These are phyloP conservation scores for Xylaria bambusicola DNA, from an alignment of 495 filamentous ascomycete species.

Conservation along the genomic window DNA sequence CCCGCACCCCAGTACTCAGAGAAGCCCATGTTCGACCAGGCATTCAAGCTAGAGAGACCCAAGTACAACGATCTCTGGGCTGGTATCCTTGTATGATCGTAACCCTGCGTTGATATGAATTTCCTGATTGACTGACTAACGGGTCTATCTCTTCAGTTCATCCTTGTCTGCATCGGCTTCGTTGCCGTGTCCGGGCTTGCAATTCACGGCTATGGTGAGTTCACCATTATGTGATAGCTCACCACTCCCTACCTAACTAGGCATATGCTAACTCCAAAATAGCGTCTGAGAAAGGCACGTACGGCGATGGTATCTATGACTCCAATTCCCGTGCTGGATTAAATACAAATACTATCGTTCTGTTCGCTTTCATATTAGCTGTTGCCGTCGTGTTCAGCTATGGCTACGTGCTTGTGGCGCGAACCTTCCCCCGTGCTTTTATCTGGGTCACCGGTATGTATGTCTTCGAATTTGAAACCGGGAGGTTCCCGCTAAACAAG, in stretches of 20 bases:
- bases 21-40: conserved; percentile 71
- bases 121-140: background rate
- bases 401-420: conserved; percentile 73
- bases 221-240: background rate
- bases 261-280: background rate
- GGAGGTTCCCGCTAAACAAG: conserved; percentile 1
- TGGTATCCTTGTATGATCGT: conserved; percentile 63
- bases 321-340: conserved; percentile 67
- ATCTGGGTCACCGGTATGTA: conserved; percentile 75
- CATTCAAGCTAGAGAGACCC: conserved; percentile 76
- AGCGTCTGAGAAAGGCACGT: conserved; percentile 61
- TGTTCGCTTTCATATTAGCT: conserved; percentile 75
- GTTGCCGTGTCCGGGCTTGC: conserved; percentile 74
- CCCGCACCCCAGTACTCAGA: conserved; percentile 29
- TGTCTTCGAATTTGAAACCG: conserved; percentile 72
- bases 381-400: conserved; percentile 74
- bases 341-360: conserved; percentile 80
- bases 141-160: conserved; percentile 50
- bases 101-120: conserved; percentile 24
- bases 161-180: conserved; percentile 74
- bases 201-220: conserved; percentile 70
- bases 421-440: conserved; percentile 83
- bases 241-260: background rate
- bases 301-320: conserved; percentile 74
- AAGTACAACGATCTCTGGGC: conserved; percentile 92